Evolutionary conservation across 2,329 filamentous ascomycete genomes (phyloP).

Genomic region (Claviceps fusiformis): DNA sequence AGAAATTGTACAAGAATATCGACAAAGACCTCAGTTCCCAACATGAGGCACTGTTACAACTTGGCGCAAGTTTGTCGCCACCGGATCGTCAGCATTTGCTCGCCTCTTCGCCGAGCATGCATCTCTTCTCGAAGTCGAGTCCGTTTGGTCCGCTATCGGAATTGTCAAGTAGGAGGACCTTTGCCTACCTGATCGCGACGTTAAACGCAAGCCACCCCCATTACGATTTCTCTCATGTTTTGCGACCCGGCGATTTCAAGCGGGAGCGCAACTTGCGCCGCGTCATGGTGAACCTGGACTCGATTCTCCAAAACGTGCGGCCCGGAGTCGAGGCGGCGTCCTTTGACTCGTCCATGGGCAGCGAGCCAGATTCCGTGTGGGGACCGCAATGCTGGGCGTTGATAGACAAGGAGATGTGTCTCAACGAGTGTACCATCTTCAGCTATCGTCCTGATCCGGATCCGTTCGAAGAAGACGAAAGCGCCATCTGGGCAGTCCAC

Average conservation of each 20-base stretch:
- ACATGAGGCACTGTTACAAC: constrained; percentile 74
- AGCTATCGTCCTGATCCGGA: constrained; percentile 82
- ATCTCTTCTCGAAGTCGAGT: constrained; percentile 62
- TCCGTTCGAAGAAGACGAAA: constrained; percentile 82
- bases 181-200: constrained; percentile 91
- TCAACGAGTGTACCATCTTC: constrained; percentile 81
- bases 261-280: constrained; percentile 66
- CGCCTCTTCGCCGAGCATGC: constrained; percentile 45
- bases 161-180: constrained; percentile 76
- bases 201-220: constrained; percentile 82
- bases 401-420: constrained; percentile 87
- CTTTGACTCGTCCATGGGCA: constrained; percentile 26
- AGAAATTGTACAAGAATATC: constrained; percentile 94
- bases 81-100: constrained; percentile 62
- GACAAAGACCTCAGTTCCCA: constrained; percentile 83
- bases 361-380: constrained; percentile 53
- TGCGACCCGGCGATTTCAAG: constrained; percentile 81
- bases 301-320: constrained; percentile 72
- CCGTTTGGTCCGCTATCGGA: constrained; percentile 87
- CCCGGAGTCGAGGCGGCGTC: constrained; percentile 41
- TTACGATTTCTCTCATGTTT: constrained; percentile 90
- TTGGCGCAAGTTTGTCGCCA: constrained; percentile 78
- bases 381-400: constrained; percentile 82
- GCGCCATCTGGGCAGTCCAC: constrained; percentile 86
- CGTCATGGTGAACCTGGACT: constrained; percentile 80